Percentiles rank a stretch among this genome's conserved stretches.
phyloP scores from a whole-genome alignment of 148 eudicot genomes.

The Persicaria tinctoria region DNA sequence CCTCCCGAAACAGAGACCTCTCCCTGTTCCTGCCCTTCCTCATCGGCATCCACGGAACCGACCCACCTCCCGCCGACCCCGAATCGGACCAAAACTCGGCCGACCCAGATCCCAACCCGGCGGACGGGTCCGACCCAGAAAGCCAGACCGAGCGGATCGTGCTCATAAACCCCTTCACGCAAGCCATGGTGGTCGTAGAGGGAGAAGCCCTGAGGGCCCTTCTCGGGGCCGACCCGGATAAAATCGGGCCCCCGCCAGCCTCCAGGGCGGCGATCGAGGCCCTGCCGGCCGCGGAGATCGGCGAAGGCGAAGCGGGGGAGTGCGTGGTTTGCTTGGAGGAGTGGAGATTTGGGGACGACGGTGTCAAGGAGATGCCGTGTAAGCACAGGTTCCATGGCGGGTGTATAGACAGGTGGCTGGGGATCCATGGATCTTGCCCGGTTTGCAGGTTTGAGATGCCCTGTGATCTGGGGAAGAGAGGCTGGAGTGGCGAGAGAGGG shows the following conservation, averaged over 20 bases:
- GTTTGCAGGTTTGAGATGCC: slow-evolving; percentile 61
- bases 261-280: slow-evolving; percentile 3
- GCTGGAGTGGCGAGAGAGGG: slow-evolving; percentile 22
- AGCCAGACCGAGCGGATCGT: not conserved
- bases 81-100: not conserved
- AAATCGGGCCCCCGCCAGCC: slow-evolving; percentile 6
- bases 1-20: slow-evolving; percentile 39
- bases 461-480: slow-evolving; percentile 20
- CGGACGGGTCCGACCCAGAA: not conserved
- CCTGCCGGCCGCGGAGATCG: slow-evolving; percentile 4
- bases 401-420: slow-evolving; percentile 66
- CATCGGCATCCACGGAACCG: slow-evolving; percentile 21
- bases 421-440: slow-evolving; percentile 61
- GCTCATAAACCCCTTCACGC: not conserved
- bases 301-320: slow-evolving; percentile 20
- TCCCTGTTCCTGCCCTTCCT: slow-evolving; percentile 29
- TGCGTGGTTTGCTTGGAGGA: slow-evolving; percentile 64
- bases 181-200: not conserved
- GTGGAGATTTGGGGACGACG: slow-evolving; percentile 22
- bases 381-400: slow-evolving; percentile 55
- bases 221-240: not conserved
- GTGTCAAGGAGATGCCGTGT: slow-evolving; percentile 63
- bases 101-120: not conserved
- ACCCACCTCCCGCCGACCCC: not conserved
- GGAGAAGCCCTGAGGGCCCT: not conserved